These are phyloP conservation scores for Penicillium sp. DNA, from an alignment of 2,329 filamentous ascomycete genomes.

Conservation along the genomic window DNA sequence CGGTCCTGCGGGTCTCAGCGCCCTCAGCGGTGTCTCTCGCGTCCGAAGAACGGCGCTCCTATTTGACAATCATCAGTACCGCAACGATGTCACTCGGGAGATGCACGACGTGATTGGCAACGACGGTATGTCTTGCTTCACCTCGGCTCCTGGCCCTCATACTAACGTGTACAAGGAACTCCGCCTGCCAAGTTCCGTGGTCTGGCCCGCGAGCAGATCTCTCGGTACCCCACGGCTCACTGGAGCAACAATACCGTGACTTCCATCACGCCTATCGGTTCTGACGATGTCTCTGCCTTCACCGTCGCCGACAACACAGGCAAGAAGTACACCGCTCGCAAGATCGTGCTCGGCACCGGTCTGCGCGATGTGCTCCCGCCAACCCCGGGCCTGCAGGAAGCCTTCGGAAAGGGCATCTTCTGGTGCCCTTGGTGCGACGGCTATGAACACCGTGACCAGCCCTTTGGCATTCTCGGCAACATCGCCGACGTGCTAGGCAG, in stretches of 20 bases:
- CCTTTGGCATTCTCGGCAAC: conserved; percentile 51
- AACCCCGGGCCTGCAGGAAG: conserved; percentile 53
- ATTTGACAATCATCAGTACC: conserved; percentile 57
- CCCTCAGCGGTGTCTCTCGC: conserved; percentile 55
- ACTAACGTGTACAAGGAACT: conserved; percentile 1
- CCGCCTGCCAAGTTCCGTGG: conserved; percentile 52
- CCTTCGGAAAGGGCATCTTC: conserved; percentile 57
- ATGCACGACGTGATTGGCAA: conserved; percentile 60
- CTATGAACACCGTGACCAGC: conserved; percentile 57
- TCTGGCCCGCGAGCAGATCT: conserved; percentile 51
- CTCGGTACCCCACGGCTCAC: conserved; percentile 48
- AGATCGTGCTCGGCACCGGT: conserved; percentile 57
- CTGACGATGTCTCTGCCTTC: conserved; percentile 46
- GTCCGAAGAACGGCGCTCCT: conserved; percentile 54
- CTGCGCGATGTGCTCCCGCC: conserved; percentile 52
- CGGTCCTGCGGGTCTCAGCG: conserved; percentile 53
- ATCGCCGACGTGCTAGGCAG: conserved; percentile 45
- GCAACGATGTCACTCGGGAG: conserved; percentile 54
- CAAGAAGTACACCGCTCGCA: conserved; percentile 46
- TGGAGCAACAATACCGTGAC: conserved; percentile 49
- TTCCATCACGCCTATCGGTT: conserved; percentile 14
- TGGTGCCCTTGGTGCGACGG: conserved; percentile 65
- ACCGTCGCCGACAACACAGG: conserved; percentile 37
- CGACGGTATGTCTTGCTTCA: conserved; percentile 46
- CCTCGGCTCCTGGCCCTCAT: not conserved